These are phyloP conservation scores for Lolium perenne DNA, from an alignment of 176 grass and related monocot genomes.

Conservation along the genomic window DNA sequence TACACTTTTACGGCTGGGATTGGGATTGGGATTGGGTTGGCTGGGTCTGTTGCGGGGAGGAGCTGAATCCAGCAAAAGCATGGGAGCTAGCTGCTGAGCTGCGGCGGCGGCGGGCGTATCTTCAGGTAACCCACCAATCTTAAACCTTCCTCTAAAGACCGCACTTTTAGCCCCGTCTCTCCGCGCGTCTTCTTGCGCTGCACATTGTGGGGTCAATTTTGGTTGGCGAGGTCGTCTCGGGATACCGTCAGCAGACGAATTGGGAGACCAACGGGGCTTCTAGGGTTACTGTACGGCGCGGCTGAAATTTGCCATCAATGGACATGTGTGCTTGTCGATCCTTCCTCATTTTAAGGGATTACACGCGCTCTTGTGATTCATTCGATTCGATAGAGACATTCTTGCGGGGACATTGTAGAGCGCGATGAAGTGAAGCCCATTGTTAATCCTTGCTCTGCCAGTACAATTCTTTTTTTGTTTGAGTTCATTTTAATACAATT, in stretches of 20 bases:
- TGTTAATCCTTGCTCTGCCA: not conserved
- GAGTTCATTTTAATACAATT: not conserved
- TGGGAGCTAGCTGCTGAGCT: conserved; percentile 35
- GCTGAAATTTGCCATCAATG: not conserved
- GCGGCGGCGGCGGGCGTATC: not conserved
- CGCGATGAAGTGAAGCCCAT: not conserved
- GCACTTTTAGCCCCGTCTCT: not conserved
- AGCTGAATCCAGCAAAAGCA: conserved; percentile 8
- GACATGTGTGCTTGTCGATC: not conserved
- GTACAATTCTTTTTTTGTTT: not conserved
- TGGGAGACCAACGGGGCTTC: not conserved
- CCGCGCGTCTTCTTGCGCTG: not conserved
- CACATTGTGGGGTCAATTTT: not conserved
- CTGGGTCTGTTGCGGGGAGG: not conserved
- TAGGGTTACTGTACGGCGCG: not conserved
- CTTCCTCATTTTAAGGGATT: not conserved
- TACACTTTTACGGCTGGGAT: not conserved
- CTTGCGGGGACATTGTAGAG: not conserved
- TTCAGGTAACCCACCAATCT: not conserved
- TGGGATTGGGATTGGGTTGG: not conserved
- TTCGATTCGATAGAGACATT: not conserved
- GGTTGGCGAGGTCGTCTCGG: not conserved
- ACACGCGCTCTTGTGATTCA: not conserved
- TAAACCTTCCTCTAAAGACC: not conserved
- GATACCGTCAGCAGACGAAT: not conserved